Evolutionary conservation across 805 yeast genomes (phyloP), one percentile per base, ranked within the genome.

Genomic region (Gaillardinia entomophila): DNA sequence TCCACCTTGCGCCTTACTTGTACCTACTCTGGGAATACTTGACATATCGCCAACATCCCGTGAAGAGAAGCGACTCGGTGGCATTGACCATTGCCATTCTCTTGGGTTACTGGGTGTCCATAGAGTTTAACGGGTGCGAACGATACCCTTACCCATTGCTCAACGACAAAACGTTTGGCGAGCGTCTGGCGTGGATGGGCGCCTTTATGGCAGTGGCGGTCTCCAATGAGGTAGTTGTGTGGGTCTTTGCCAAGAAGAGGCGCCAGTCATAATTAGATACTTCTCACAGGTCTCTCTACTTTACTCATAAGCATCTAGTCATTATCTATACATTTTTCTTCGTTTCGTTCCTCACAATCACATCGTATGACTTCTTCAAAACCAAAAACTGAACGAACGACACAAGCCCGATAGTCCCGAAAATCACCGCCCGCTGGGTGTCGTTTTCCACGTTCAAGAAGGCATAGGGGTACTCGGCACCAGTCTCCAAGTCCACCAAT

Each of bases 391-490:
- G 60, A 2, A 43, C 36, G 32, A 56, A 63, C 7, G 58, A 63
- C 19, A 49, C 43, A 6, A 47, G 31, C 4, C 61, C 66, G 14
- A 80, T 74, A 6, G 57, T 42, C 0, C 50, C 56, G 48, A 81
- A 81, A 14, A 80, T 71, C 5, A 66, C 38, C 1, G 63, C 50
- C 36, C 82, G 63, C 14, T 53, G 53, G 7, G 57, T 55, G 20
- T 61, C 69, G 4, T 56, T 60, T 3, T 57, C 64, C 11, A 73
- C 80, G 48, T 80, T 73, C 45, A 82, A 58, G 48, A 82, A 82
- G 6, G 79, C 82, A 48, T 82, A 82, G 0, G 90, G 90, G 43
- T 74, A 81, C 12, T 54, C 60, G 2, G 70, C 79, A 6, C 73
- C 73, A 16, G 40, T 49, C 14, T 62, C 60, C 20, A 69, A 56